Percentiles rank a stretch among this genome's conserved stretches.
These are phyloP conservation scores for Madurella fahalii DNA, from an alignment of 2,329 filamentous ascomycete genomes.

Conservation along the genomic window DNA sequence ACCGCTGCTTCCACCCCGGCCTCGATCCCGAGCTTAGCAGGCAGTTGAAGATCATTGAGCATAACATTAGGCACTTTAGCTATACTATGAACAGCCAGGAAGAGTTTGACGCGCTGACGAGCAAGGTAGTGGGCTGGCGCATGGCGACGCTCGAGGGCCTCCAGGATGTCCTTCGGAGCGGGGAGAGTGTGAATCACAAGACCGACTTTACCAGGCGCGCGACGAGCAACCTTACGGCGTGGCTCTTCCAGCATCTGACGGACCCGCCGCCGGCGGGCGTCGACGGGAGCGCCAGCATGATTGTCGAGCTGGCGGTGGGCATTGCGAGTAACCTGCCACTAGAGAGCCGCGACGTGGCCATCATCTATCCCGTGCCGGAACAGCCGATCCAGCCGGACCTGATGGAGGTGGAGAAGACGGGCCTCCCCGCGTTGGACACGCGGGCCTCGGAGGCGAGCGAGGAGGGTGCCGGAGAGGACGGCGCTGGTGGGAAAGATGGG, in stretches of 20 bases:
- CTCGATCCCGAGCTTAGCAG: conserved; percentile 72
- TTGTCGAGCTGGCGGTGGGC: conserved; percentile 83
- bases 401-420: conserved; percentile 82
- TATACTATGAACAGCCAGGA: conserved; percentile 73
- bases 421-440: conserved; percentile 57
- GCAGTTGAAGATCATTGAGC: conserved; percentile 80
- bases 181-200: conserved; percentile 63
- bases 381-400: conserved; percentile 63
- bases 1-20: conserved; percentile 87
- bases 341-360: conserved; percentile 84
- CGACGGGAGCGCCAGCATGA: conserved; percentile 86
- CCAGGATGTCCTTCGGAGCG: conserved; percentile 61
- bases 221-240: conserved; percentile 63
- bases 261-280: conserved; percentile 76
- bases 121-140: conserved; percentile 88
- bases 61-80: conserved; percentile 76
- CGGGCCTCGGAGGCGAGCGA: conserved; percentile 37
- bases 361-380: conserved; percentile 80
- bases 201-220: conserved; percentile 65
- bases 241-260: conserved; percentile 68
- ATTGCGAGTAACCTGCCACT: conserved; percentile 83
- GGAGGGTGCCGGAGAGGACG: conserved; percentile 39
- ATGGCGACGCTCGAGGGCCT: conserved; percentile 93
- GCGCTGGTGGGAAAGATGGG: conserved; percentile 33
- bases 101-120: conserved; percentile 81